Evolutionary conservation across 805 yeast species (phyloP), one percentile per base, ranked within the genome.

Genomic region (Nematodospora valgi): DNA sequence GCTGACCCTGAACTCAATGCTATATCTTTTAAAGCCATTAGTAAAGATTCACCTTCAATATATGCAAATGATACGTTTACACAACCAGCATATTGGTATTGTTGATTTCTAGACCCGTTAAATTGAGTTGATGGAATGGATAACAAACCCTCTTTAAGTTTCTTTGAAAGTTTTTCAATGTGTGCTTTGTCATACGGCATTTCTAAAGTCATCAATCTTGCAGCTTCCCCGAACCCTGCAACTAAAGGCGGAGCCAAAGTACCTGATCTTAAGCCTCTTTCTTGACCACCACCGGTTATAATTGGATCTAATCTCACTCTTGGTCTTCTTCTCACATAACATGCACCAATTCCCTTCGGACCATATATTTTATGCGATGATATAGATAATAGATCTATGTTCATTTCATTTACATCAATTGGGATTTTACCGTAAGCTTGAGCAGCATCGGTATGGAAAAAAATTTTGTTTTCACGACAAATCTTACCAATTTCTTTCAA

Each of bases 281-380:
- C 98, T 68, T 93, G 98, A 35, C 98, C 98, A 65, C 98, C 98
- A 47, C 98, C 98, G 41, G 88, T 83, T 48, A 93, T 85, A 37
- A 93, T 70, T 15, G 98, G 96, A 46, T 89, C 97, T 43, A 93
- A 59, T 74, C 98, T 84, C 32, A 93, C 98, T 65, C 98, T 82
- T 44, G 98, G 98, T 64, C 98, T 82, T 74, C 98, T 85, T 67
- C 98, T 81, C 25, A 93, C 91, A 55, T 75, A 93, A 48, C 89
- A 72, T 7, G 98, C 98, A 52, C 98, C 98, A 41, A 88, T 77
- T 44, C 98, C 98, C 77, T 82, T 93, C 48, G 98, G 98, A 5
- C 98, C 98, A 63, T 93, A 93, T 44, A 93, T 82, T 68, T 93
- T 93, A 66, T 93, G 98, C 2, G 96, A 89, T 1, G 96, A 86